Conservation (phyloP, 1,284 basidiomycete genomes). For the Leccinum fallax region DNA sequence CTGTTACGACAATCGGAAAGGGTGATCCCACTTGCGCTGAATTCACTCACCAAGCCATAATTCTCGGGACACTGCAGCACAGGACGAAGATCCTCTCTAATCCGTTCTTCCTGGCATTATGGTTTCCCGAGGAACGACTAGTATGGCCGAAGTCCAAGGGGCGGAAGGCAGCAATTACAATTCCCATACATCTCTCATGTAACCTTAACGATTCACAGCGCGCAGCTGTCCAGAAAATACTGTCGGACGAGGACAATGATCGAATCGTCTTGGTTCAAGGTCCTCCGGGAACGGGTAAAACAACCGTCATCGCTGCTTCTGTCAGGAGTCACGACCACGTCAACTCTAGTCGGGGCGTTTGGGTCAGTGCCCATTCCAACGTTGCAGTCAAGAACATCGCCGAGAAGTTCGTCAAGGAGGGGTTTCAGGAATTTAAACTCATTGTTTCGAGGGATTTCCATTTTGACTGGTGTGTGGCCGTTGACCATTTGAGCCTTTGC, state of each 20-base stretch:
- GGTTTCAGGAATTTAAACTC: constrained; percentile 42
- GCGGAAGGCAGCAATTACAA: neutral
- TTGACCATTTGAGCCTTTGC: neutral
- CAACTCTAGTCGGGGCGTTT: constrained; percentile 41
- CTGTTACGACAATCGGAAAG: constrained; percentile 43
- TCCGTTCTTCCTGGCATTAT: constrained; percentile 50
- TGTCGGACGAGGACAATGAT: constrained; percentile 38
- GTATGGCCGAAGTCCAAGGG: constrained; percentile 15
- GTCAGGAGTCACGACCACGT: constrained; percentile 43
- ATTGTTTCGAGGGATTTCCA: constrained; percentile 48
- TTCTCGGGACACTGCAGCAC: constrained; percentile 42
- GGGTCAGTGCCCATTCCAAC: constrained; percentile 73
- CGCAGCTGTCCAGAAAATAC: constrained; percentile 41
- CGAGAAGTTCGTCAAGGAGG: constrained; percentile 43
- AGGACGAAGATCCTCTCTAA: constrained; percentile 35
- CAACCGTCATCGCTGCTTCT: constrained; percentile 44
- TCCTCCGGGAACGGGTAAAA: constrained; percentile 49
- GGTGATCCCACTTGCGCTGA: constrained; percentile 47
- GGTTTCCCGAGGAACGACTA: constrained; percentile 31
- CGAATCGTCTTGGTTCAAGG: constrained; percentile 61
- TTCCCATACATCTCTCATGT: constrained; percentile 3
- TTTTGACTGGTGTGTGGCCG: constrained; percentile 54
- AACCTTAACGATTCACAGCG: constrained; percentile 16
- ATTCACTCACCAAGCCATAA: constrained; percentile 31
- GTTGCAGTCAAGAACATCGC: constrained; percentile 60